Conservation (phyloP, 2,329 filamentous ascomycete genomes). For the Colletotrichum cuscutae region DNA sequence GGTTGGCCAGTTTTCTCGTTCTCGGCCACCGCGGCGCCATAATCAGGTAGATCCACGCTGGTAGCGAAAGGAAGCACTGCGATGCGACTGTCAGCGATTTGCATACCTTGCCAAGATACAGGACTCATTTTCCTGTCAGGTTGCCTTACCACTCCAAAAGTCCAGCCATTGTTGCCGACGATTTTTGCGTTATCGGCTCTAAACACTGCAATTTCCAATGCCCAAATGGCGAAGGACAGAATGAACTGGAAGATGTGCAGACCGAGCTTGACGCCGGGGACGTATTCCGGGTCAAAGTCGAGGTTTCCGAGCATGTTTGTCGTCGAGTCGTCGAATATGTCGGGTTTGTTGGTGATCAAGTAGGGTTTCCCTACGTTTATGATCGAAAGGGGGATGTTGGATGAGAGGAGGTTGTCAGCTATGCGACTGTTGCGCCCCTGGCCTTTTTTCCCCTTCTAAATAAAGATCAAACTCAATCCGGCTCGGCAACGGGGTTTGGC, state of each 20-base stretch:
- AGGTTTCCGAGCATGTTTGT: conserved; percentile 56
- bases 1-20: conserved; percentile 69
- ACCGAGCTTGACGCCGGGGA: conserved; percentile 66
- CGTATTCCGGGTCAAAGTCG: conserved; percentile 63
- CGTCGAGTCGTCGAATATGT: conserved; percentile 1
- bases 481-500: conserved; percentile 33
- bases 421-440: conserved; percentile 29
- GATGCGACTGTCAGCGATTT: conserved; percentile 20
- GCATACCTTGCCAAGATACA: background rate
- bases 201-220: conserved; percentile 70
- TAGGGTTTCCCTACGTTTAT: conserved; percentile 3
- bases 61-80: conserved; percentile 73
- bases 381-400: conserved; percentile 22
- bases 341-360: background rate
- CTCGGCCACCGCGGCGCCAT: conserved; percentile 73
- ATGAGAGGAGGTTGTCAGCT: conserved; percentile 20
- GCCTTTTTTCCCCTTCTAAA: conserved; percentile 23
- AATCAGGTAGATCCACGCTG: conserved; percentile 72
- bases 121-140: conserved; percentile 10
- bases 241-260: conserved; percentile 67
- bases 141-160: conserved; percentile 68
- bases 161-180: conserved; percentile 70
- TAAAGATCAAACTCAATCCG: conserved; percentile 33
- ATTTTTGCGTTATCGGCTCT: conserved; percentile 58
- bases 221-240: conserved; percentile 65